phyloP scores from a whole-genome alignment of 106 monocot genomes.

The Phalaenopsis aphrodite region DNA sequence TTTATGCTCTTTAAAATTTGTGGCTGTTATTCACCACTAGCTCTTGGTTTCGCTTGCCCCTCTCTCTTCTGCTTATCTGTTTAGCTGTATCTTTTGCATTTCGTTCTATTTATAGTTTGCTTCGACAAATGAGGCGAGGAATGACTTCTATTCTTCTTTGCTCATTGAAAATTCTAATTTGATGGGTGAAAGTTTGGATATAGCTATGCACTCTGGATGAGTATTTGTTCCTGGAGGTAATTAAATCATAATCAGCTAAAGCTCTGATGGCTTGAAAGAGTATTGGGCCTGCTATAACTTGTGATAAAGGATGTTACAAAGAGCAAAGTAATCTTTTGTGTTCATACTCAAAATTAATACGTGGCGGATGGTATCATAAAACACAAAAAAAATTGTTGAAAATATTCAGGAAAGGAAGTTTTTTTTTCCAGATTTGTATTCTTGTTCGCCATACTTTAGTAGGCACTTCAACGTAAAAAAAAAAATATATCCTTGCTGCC shows the following conservation, averaged over 20 bases:
- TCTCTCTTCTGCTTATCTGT: no score
- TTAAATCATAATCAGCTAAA: neutral
- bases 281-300: neutral
- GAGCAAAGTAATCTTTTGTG: neutral
- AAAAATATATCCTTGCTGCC: neutral
- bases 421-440: neutral
- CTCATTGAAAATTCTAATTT: no score
- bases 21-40: no score
- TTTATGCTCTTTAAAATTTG: no score
- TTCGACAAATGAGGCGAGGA: no score
- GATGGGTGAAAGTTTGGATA: no score
- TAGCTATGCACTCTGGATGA: no score
- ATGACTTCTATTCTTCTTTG: no score
- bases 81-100: no score
- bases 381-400: neutral
- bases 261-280: neutral
- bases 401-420: neutral
- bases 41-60: no score
- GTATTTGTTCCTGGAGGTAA: no score
- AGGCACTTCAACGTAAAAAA: neutral
- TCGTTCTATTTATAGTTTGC: no score
- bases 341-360: neutral
- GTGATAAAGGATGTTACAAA: neutral
- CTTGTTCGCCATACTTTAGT: neutral
- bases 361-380: neutral